phyloP scores from a whole-genome alignment of 306 rosid species.

The Gleditsia sinensis region DNA sequence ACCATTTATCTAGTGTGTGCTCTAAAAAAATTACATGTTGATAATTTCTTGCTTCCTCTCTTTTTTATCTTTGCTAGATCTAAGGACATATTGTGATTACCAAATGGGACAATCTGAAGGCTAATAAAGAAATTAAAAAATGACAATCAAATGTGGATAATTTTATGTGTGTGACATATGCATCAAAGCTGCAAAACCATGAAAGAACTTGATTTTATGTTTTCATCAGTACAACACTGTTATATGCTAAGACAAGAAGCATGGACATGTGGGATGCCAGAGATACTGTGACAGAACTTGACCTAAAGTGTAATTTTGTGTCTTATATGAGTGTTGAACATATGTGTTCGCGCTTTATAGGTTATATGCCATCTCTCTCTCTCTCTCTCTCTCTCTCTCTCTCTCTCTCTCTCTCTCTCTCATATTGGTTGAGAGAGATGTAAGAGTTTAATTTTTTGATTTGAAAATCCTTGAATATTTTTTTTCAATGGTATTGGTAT shows the following conservation, averaged over 20 bases:
- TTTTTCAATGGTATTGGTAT: constrained; percentile 12
- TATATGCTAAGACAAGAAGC: too few relatives aligned
- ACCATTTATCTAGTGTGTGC: not conserved
- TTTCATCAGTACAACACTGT: not conserved
- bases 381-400: not conserved
- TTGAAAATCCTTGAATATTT: not conserved
- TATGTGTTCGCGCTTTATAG: too few relatives aligned
- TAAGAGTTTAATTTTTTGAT: constrained; percentile 9
- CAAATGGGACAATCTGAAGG: constrained; percentile 4
- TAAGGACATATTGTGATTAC: not conserved
- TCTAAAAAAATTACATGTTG: constrained; percentile 3
- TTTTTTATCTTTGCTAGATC: not conserved
- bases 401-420: not conserved
- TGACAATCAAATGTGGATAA: not conserved
- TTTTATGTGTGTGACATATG: not conserved
- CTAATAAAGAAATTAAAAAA: constrained; percentile 7
- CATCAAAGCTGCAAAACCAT: not conserved
- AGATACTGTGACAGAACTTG: too few relatives aligned
- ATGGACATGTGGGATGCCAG: too few relatives aligned
- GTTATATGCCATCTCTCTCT: not conserved
- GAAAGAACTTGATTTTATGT: not conserved
- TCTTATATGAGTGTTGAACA: too few relatives aligned
- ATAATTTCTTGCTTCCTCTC: constrained; percentile 4
- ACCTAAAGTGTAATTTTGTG: too few relatives aligned
- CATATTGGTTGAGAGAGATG: not conserved